These are phyloP conservation scores for Termitomyces sp. DNA, from an alignment of 768 basidiomycete genomes.

Conservation along the genomic window DNA sequence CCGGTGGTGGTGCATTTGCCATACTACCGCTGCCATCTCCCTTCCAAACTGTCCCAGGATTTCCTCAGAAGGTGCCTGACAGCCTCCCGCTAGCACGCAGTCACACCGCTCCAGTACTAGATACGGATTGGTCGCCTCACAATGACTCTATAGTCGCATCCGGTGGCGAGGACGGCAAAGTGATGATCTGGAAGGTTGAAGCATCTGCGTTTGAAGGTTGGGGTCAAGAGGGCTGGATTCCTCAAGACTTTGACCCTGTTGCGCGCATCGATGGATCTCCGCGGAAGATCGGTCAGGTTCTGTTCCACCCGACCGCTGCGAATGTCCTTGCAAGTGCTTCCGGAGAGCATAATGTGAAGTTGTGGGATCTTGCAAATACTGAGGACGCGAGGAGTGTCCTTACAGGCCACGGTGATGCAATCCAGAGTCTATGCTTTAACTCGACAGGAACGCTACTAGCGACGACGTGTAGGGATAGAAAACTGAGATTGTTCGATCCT, in stretches of 20 bases:
- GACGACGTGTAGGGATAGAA: slow-evolving; percentile 91
- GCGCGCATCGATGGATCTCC: slow-evolving; percentile 72
- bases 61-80: slow-evolving; percentile 86
- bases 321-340: slow-evolving; percentile 79
- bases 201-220: slow-evolving; percentile 71
- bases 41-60: slow-evolving; percentile 46
- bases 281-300: slow-evolving; percentile 90
- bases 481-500: slow-evolving; percentile 90
- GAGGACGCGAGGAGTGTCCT: slow-evolving; percentile 62
- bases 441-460: slow-evolving; percentile 75
- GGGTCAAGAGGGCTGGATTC: slow-evolving; percentile 80
- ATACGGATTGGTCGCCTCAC: slow-evolving; percentile 96
- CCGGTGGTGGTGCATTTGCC: slow-evolving; percentile 92
- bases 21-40: slow-evolving; percentile 84
- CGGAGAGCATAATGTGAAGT: slow-evolving; percentile 83
- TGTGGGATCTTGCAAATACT: slow-evolving; percentile 86
- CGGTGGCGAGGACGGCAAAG: slow-evolving; percentile 91
- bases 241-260: slow-evolving; percentile 84
- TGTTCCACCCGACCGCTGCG: slow-evolving; percentile 89
- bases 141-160: slow-evolving; percentile 90
- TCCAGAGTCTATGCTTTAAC: slow-evolving; percentile 85
- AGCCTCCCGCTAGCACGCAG: slow-evolving; percentile 88
- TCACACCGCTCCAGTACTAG: slow-evolving; percentile 81
- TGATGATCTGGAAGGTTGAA: slow-evolving; percentile 87
- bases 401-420: slow-evolving; percentile 78